These are phyloP conservation scores for Wickerhamomyces bovis DNA, from an alignment of 805 yeast genomes.

Conservation along the genomic window DNA sequence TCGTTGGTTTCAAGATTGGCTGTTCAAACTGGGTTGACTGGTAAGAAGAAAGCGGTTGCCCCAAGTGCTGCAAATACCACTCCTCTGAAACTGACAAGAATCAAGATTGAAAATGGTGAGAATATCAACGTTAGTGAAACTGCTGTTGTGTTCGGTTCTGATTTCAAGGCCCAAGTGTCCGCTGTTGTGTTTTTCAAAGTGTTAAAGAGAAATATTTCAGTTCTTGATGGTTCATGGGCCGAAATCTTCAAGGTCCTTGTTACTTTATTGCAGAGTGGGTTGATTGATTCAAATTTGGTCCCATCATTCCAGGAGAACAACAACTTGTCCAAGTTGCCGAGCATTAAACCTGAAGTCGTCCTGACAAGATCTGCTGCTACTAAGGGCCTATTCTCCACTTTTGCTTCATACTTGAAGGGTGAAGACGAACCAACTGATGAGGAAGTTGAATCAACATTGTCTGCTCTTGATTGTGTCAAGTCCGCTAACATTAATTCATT, in stretches of 20 bases:
- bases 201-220: slow-evolving; percentile 49
- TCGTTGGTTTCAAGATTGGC: slow-evolving; percentile 61
- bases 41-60: slow-evolving; percentile 17
- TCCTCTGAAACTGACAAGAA: slow-evolving; percentile 18
- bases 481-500: slow-evolving; percentile 57
- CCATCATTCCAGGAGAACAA: slow-evolving; percentile 56
- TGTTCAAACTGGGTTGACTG: slow-evolving; percentile 60
- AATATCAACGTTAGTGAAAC: slow-evolving; percentile 68
- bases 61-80: slow-evolving; percentile 2
- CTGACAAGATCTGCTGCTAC: slow-evolving; percentile 58
- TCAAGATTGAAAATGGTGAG: slow-evolving; percentile 24
- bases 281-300: slow-evolving; percentile 62
- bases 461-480: slow-evolving; percentile 77
- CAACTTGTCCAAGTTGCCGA: slow-evolving; percentile 47
- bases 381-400: slow-evolving; percentile 82
- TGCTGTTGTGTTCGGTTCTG: slow-evolving; percentile 80
- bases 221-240: slow-evolving; percentile 47
- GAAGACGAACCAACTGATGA: slow-evolving; percentile 95
- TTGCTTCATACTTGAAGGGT: slow-evolving; percentile 88
- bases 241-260: slow-evolving; percentile 53
- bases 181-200: slow-evolving; percentile 81
- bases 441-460: slow-evolving; percentile 79
- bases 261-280: slow-evolving; percentile 63
- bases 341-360: slow-evolving; percentile 60
- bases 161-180: slow-evolving; percentile 87